Conservation (phyloP, 768 basidiomycete species). For the Leccinum longicurvipes region DNA sequence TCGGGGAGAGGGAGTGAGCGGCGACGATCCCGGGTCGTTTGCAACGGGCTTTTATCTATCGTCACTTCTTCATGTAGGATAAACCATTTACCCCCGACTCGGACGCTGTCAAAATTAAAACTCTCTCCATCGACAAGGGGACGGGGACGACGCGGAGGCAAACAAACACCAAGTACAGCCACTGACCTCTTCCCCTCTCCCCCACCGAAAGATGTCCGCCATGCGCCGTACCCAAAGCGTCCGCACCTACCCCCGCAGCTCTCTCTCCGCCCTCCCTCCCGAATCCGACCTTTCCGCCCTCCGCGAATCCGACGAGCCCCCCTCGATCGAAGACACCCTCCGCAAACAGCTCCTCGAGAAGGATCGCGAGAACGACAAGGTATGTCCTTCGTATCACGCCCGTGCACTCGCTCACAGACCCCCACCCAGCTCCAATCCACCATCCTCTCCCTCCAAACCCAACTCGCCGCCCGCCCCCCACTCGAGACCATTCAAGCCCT, state of each 20-base stretch:
- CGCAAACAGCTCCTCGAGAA: constrained; percentile 64
- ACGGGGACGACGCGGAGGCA: not conserved
- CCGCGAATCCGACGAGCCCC: constrained; percentile 55
- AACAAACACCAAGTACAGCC: not conserved
- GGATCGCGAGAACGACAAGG: constrained; percentile 70
- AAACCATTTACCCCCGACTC: not conserved
- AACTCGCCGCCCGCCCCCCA: constrained; percentile 66
- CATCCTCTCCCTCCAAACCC: constrained; percentile 59
- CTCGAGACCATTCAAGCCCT: constrained; percentile 62
- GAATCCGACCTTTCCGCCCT: constrained; percentile 54
- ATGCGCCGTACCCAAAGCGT: constrained; percentile 66
- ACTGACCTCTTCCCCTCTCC: not conserved
- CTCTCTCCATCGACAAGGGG: not conserved
- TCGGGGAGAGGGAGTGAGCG: not conserved
- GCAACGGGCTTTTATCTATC: not conserved
- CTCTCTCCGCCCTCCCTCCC: constrained; percentile 26
- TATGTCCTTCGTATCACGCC: constrained; percentile 17
- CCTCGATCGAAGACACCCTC: constrained; percentile 50
- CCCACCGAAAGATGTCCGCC: not conserved
- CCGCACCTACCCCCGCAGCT: constrained; percentile 52
- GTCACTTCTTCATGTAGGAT: not conserved
- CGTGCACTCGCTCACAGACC: not conserved
- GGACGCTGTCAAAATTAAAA: not conserved
- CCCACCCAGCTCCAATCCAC: constrained; percentile 54
- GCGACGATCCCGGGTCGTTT: not conserved